Evolutionary conservation across 345 rosid genomes (phyloP).

Genomic region (Acer yangbiense): DNA sequence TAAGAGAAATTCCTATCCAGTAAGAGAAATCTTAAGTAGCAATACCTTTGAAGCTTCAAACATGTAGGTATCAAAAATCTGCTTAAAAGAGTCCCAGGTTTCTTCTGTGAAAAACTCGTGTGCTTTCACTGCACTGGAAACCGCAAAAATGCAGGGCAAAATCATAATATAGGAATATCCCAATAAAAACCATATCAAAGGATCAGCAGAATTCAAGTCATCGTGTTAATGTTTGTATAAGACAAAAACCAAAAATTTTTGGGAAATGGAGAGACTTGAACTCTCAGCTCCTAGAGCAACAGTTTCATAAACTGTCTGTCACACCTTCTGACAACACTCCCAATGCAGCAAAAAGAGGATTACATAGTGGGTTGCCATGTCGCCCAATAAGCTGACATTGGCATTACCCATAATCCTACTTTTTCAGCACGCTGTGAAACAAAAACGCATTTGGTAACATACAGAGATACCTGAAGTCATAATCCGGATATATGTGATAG

Average conservation of each 20-base stretch:
- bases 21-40: not conserved
- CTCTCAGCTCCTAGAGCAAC: slow-evolving; percentile 97
- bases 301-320: slow-evolving; percentile 89
- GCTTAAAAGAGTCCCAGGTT: slow-evolving; percentile 80
- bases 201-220: not conserved
- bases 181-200: slow-evolving; percentile 11
- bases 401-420: slow-evolving; percentile 98
- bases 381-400: slow-evolving; percentile 94
- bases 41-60: slow-evolving; percentile 91
- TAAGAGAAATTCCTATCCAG: not conserved
- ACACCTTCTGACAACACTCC: slow-evolving; percentile 99
- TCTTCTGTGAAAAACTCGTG: slow-evolving; percentile 93
- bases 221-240: not conserved
- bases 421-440: slow-evolving; percentile 23
- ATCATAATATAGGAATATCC: slow-evolving; percentile 35
- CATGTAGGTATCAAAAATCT: slow-evolving; percentile 81
- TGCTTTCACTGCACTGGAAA: slow-evolving; percentile 86
- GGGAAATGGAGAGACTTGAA: slow-evolving; percentile 99
- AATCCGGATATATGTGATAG: slow-evolving; percentile 89
- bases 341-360: slow-evolving; percentile 58
- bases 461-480: slow-evolving; percentile 89
- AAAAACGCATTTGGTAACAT: slow-evolving; percentile 15
- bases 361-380: slow-evolving; percentile 88
- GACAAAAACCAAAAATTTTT: slow-evolving; percentile 25
- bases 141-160: slow-evolving; percentile 38